Percentiles rank a stretch among this genome's conserved stretches.
Conservation (phyloP, 257 asterid species). For the Lycium ferocissimum region DNA sequence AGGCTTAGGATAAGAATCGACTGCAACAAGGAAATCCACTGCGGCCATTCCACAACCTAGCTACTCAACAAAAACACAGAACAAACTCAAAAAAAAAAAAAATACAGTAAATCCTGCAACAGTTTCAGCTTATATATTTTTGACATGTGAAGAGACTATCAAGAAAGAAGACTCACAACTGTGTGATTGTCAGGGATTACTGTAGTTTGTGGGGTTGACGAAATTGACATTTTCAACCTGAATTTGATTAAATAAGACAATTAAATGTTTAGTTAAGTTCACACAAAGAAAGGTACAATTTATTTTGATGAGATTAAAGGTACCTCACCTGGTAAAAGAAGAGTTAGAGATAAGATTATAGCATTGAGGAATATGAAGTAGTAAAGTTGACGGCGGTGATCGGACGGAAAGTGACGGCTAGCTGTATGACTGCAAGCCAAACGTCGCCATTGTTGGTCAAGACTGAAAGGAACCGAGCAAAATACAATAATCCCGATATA, state of each 20-base stretch:
- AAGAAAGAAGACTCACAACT: neutral
- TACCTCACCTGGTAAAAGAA: neutral
- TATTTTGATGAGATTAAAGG: neutral
- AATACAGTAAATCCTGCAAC: neutral
- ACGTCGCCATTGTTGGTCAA: neutral
- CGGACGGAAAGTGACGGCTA: neutral
- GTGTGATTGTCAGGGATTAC: neutral
- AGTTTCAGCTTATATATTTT: neutral
- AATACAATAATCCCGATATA: too few species aligned
- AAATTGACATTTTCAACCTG: slow-evolving; percentile 24
- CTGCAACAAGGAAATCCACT: slow-evolving; percentile 76
- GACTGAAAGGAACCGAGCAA: too few species aligned
- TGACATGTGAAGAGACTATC: neutral
- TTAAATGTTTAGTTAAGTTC: neutral
- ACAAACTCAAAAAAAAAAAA: neutral
- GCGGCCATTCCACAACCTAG: slow-evolving; percentile 70
- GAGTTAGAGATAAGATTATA: neutral
- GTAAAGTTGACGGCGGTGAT: slow-evolving; percentile 10
- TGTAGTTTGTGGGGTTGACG: slow-evolving; percentile 22
- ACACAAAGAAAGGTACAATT: neutral
- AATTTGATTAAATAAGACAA: neutral
- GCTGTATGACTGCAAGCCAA: neutral
- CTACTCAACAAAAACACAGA: slow-evolving; percentile 41
- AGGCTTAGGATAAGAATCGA: slow-evolving; percentile 87
- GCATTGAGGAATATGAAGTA: neutral